phyloP scores from a whole-genome alignment of 2,329 filamentous ascomycete genomes.

The Phialophora verrucosa region DNA sequence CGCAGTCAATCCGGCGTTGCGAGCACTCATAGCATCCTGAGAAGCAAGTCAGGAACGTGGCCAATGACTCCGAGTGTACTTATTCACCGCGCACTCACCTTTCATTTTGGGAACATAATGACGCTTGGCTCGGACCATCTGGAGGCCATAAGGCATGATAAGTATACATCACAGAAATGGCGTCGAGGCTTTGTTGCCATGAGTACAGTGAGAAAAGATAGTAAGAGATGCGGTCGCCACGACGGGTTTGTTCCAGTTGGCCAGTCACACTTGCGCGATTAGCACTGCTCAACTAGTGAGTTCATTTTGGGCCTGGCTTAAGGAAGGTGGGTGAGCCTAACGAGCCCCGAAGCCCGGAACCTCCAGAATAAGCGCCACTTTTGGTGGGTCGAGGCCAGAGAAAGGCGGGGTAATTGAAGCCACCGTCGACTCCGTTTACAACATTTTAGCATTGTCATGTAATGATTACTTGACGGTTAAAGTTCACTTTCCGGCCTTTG shows the following conservation, averaged over 20 bases:
- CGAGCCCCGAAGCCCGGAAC: too few species aligned
- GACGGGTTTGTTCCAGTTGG: background rate
- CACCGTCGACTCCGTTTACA: too few species aligned
- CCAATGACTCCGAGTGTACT: too few species aligned
- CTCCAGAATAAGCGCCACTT: too few species aligned
- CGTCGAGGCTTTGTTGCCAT: background rate
- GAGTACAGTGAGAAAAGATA: background rate
- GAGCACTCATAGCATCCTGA: conserved; percentile 46
- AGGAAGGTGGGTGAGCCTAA: too few species aligned
- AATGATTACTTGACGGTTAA: background rate
- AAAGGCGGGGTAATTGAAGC: too few species aligned
- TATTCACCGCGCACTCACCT: background rate
- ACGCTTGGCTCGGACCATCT: background rate
- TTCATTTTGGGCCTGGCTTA: background rate
- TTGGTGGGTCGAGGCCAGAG: too few species aligned
- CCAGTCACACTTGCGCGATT: background rate
- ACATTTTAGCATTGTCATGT: too few species aligned
- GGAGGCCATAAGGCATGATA: background rate
- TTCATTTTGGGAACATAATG: conserved; percentile 6
- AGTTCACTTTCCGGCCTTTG: background rate
- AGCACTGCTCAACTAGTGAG: background rate
- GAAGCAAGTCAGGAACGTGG: background rate
- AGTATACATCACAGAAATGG: background rate
- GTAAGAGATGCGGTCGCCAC: background rate
- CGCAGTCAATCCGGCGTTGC: conserved; percentile 46